These are phyloP conservation scores for Nicotiana obtusifolia DNA, from an alignment of 257 asterid species.

Conservation along the genomic window DNA sequence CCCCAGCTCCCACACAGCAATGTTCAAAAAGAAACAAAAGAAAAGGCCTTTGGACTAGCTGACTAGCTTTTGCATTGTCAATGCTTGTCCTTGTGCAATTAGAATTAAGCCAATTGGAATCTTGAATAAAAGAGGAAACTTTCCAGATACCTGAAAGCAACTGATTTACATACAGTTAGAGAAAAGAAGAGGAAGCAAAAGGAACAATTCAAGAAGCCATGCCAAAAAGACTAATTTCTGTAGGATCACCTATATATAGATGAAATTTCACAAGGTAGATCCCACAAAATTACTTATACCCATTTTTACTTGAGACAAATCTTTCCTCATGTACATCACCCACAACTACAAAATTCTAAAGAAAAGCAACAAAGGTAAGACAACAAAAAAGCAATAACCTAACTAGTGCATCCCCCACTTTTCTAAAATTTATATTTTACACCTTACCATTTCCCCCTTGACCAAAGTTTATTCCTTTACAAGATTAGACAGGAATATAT, in stretches of 20 bases:
- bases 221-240: conserved; percentile 15
- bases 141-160: too few species aligned
- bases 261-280: neutral
- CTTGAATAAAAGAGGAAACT: too few species aligned
- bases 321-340: conserved; percentile 24
- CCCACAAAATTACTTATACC: conserved; percentile 13
- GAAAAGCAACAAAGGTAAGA: neutral
- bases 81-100: too few species aligned
- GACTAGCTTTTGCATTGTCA: too few species aligned
- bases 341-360: conserved; percentile 20
- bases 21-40: too few species aligned
- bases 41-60: too few species aligned
- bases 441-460: neutral
- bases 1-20: too few species aligned
- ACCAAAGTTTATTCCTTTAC: conserved; percentile 6
- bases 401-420: neutral
- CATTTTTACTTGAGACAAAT: conserved; percentile 4
- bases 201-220: neutral
- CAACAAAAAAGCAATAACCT: neutral
- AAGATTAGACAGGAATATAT: conserved; percentile 8
- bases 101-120: too few species aligned
- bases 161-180: too few species aligned
- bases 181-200: neutral
- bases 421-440: conserved; percentile 2
- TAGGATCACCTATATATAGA: conserved; percentile 7